Base-by-base conservation (phyloP, 169 alveolate species). In the Eimeria maxima region DNA sequence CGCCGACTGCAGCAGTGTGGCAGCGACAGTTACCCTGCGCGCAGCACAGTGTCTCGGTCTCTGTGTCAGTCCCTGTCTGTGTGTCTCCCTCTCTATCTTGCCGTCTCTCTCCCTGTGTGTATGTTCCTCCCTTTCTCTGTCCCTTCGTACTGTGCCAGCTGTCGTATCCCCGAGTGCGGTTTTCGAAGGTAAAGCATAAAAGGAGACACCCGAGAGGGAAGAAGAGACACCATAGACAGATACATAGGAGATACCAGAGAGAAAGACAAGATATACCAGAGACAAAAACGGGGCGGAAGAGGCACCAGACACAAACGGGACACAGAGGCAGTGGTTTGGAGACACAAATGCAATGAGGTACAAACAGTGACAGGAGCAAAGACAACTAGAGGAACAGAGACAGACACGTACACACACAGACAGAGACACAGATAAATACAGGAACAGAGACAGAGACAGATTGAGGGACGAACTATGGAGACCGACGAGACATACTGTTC, bases 1-100 rank as follows among this genome's bases (percentile, higher is more conserved):
- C 38, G 90, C 90, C 4, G 50, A 11, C 6, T 27, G 73, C 67
- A 81, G 90, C 73, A n/a, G 90, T 33, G 90, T 73, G 10, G 53
- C 50, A 13, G 50, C 50, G 71, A 57, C 90, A 81, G 71, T 29
- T 18, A 53, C 11, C 74, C 90, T 81, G 71, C 45, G 33, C 45
- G 33, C n/a, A 27, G 24, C 16, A 69, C 10, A 69, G 47, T 60
- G 0, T 60, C 69, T 60, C 69, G 11, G 69, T 60, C 69, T 60
- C n/a, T 60, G 69, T 60, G 27, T 3, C 69, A 14, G 69, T 60
- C n/a, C 20, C 69, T 60, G 11, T 60, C 69, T 60, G 27, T 60
- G 8, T 8, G 27, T 60, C 2, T 60, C 16, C 67, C 22, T 57
- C n/a, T 18, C 27, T 60, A 0, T 60, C 27, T 60, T 20, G 20